Conservation (phyloP, 139 green algal species). For the Tetraselmis chui region DNA sequence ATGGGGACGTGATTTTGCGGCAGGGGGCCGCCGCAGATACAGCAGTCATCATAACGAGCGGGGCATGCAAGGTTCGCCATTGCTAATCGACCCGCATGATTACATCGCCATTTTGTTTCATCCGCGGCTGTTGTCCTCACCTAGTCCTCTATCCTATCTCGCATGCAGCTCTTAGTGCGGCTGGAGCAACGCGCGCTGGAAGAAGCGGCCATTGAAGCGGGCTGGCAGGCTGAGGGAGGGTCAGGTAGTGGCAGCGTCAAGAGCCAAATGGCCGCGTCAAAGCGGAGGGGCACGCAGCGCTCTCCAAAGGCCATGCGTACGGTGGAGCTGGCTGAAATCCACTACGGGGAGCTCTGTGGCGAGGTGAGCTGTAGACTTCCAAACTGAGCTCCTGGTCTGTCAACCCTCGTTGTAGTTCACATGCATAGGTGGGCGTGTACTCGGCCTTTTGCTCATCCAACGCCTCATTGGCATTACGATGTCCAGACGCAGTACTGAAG, state of each 20-base stretch:
- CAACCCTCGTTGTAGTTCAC: too few relatives aligned
- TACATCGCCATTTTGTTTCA: too few relatives aligned
- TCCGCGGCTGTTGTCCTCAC: too few relatives aligned
- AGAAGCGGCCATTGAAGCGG: background rate
- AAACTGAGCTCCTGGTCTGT: too few relatives aligned
- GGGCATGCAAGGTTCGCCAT: background rate
- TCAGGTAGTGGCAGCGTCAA: too few relatives aligned
- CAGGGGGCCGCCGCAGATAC: background rate
- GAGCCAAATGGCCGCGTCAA: background rate
- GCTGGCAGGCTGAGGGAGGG: background rate
- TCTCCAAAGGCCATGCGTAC: background rate
- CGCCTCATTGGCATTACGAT: too few relatives aligned
- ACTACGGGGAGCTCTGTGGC: background rate
- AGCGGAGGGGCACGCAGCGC: background rate
- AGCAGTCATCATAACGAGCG: background rate
- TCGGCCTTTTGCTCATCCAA: too few relatives aligned
- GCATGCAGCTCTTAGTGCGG: background rate
- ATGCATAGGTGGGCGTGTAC: too few relatives aligned
- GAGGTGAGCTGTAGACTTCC: too few relatives aligned
- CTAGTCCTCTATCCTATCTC: too few relatives aligned
- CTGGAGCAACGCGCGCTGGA: background rate
- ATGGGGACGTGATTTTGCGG: background rate
- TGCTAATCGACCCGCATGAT: background rate
- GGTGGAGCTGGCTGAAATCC: background rate
- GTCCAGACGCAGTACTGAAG: too few relatives aligned